Evolutionary conservation across 139 green algal species (phyloP).

Genomic region (Closterium sp.): DNA sequence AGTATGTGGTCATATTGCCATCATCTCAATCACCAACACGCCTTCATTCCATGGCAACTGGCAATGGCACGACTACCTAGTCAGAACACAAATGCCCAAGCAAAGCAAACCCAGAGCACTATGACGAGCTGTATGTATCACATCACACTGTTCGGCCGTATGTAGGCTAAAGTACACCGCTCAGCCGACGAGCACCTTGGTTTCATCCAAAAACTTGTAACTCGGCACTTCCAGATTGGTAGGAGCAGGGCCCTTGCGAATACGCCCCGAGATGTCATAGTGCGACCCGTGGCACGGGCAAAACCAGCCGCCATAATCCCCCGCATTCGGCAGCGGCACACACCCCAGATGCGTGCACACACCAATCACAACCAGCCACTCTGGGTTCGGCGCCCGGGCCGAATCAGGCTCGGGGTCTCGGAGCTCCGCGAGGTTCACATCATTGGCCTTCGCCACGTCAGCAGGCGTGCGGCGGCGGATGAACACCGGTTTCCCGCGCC

Average conservation of each 20-base stretch:
- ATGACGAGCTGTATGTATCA: neutral
- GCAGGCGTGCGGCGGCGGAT: conserved; percentile 79
- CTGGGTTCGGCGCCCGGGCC: conserved; percentile 48
- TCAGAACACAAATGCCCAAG: neutral
- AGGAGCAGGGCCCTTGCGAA: conserved; percentile 93
- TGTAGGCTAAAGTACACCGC: neutral
- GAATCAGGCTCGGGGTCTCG: conserved; percentile 78
- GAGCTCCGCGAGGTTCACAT: conserved; percentile 74
- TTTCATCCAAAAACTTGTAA: conserved; percentile 79
- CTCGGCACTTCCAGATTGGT: conserved; percentile 95
- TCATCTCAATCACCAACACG: neutral
- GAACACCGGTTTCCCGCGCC: conserved; percentile 99
- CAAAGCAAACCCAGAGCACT: neutral
- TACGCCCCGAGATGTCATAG: conserved; percentile 94
- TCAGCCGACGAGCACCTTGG: conserved; percentile 72
- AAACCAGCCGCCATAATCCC: conserved; percentile 97
- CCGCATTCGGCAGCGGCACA: conserved; percentile 94
- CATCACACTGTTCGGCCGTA: neutral
- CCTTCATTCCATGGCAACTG: neutral
- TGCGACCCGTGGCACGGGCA: conserved; percentile 92
- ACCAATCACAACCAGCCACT: conserved; percentile 97
- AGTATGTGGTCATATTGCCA: neutral
- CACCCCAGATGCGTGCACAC: conserved; percentile 99
- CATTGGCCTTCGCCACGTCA: conserved; percentile 78
- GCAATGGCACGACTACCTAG: neutral